phyloP scores from a whole-genome alignment of 768 basidiomycete genomes.

The Boletus rubropictus region DNA sequence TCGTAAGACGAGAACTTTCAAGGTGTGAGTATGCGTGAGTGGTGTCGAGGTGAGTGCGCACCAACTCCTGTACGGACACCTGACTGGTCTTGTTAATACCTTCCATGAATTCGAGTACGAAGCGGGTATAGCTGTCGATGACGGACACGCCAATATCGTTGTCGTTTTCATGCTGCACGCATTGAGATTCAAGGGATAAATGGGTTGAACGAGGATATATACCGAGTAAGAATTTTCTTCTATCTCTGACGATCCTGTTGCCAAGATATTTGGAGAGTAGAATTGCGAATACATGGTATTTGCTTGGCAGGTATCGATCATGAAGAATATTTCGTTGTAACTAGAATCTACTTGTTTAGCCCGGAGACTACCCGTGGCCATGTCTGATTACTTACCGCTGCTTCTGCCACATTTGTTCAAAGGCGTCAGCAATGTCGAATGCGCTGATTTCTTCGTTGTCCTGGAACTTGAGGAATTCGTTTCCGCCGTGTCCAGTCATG shows the following conservation, averaged over 20 bases:
- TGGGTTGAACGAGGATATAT: slow-evolving; percentile 20
- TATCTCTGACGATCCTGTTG: slow-evolving; percentile 79
- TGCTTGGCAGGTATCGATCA: slow-evolving; percentile 98
- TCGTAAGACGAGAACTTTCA: slow-evolving; percentile 80
- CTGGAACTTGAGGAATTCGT: slow-evolving; percentile 98
- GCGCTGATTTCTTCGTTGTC: slow-evolving; percentile 98
- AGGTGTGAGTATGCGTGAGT: slow-evolving; percentile 6
- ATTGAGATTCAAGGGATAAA: not conserved
- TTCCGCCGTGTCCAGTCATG: slow-evolving; percentile 97
- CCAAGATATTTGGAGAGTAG: slow-evolving; percentile 89
- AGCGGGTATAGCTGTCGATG: slow-evolving; percentile 93
- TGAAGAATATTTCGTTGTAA: slow-evolving; percentile 96
- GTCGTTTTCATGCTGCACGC: slow-evolving; percentile 79
- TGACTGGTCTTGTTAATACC: slow-evolving; percentile 86
- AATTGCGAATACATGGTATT: slow-evolving; percentile 92
- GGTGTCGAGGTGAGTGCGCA: slow-evolving; percentile 34
- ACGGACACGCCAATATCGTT: slow-evolving; percentile 92
- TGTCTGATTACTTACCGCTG: slow-evolving; percentile 51
- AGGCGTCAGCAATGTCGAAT: slow-evolving; percentile 95
- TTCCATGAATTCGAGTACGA: slow-evolving; percentile 87
- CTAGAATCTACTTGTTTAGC: slow-evolving; percentile 32
- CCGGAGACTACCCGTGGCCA: not conserved
- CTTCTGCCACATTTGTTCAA: slow-evolving; percentile 99
- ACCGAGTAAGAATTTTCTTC: slow-evolving; percentile 94
- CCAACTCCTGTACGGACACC: slow-evolving; percentile 75